Conservation (phyloP, 768 basidiomycete species). For the Sporobolomyces pararoseus region DNA sequence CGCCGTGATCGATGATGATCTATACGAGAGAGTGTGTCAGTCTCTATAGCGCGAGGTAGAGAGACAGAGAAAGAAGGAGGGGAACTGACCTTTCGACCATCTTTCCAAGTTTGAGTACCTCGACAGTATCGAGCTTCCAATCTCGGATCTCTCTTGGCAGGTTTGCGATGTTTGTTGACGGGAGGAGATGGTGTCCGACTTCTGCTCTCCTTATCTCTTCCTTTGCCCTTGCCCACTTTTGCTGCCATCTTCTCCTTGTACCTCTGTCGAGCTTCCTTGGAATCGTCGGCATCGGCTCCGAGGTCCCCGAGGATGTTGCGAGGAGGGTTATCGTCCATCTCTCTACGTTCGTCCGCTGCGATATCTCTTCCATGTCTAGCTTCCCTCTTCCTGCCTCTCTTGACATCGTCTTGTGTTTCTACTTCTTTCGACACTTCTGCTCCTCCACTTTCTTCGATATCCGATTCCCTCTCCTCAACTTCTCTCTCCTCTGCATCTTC, state of each 20-base stretch:
- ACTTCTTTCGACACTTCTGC: background rate
- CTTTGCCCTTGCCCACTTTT: constrained; percentile 1
- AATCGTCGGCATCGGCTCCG: constrained; percentile 26
- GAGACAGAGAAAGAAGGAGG: background rate
- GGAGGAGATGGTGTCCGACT: constrained; percentile 10
- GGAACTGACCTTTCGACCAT: constrained; percentile 33
- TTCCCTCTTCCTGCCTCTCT: constrained; percentile 8
- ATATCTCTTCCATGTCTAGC: constrained; percentile 7
- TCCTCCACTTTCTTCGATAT: constrained; percentile 29
- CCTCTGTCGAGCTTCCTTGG: background rate
- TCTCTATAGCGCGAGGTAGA: too few species aligned
- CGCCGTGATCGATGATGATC: constrained; percentile 41
- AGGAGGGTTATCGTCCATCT: constrained; percentile 37
- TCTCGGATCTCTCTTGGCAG: constrained; percentile 5
- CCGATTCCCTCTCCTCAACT: constrained; percentile 20
- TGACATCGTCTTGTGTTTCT: too few species aligned
- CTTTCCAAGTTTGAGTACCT: constrained; percentile 32
- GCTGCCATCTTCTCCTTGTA: constrained; percentile 6
- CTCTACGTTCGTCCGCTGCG: background rate
- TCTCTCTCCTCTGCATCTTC: constrained; percentile 10
- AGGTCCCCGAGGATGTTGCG: constrained; percentile 27
- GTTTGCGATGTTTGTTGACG: background rate
- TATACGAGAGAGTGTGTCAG: background rate
- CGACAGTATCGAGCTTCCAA: constrained; percentile 38
- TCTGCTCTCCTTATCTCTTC: background rate